phyloP scores from a whole-genome alignment of 2,329 filamentous ascomycete species.

The Ophiocordyceps robertsii region DNA sequence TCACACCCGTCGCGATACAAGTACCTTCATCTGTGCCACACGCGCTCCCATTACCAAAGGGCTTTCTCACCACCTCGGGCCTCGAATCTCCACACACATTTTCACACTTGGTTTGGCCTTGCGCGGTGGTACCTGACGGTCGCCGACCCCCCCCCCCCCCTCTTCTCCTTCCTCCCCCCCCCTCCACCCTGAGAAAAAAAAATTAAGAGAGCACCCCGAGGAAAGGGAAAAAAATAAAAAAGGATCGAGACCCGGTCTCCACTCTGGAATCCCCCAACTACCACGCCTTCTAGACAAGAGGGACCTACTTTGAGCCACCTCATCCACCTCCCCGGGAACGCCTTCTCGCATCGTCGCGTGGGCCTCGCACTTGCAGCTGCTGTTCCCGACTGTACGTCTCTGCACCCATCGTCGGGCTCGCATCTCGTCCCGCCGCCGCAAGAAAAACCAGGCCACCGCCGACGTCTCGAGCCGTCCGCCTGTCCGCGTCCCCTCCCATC shows the following conservation, averaged over 20 bases:
- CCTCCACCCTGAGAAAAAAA: constrained; percentile 4
- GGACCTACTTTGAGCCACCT: constrained; percentile 23
- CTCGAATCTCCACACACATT: constrained; percentile 2
- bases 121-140: constrained; percentile 10
- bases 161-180: too few relatives aligned
- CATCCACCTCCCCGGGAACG: constrained; percentile 23
- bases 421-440: neutral
- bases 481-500: neutral
- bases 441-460: neutral
- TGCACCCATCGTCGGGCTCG: constrained; percentile 1
- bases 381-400: constrained; percentile 2
- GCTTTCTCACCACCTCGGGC: constrained; percentile 1
- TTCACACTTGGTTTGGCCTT: constrained; percentile 10
- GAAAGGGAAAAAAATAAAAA: constrained; percentile 17
- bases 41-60: constrained; percentile 2
- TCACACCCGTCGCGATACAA: constrained; percentile 1
- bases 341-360: constrained; percentile 12
- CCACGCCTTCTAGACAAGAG: constrained; percentile 19
- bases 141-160: constrained; percentile 5
- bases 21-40: constrained; percentile 1
- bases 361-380: constrained; percentile 10
- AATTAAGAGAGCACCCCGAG: constrained; percentile 4
- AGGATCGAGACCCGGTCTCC: constrained; percentile 30
- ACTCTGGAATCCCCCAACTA: constrained; percentile 31
- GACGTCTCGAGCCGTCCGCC: neutral